Percentiles rank a stretch among this genome's conserved stretches.
Conservation (phyloP, 371 early-diverging fungal species). For the Gilbertella persicaria region DNA sequence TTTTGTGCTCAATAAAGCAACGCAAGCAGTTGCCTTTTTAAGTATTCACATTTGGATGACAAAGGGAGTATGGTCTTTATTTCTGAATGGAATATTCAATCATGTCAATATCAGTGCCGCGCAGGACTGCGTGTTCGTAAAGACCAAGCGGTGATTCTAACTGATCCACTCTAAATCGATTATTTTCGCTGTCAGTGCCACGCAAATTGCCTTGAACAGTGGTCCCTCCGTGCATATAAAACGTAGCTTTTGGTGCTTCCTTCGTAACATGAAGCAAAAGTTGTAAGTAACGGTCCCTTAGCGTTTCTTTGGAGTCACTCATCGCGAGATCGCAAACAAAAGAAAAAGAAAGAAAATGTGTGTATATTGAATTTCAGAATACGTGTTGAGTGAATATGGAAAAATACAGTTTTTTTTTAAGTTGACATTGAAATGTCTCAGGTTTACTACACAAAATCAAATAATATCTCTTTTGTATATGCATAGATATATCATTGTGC, state of each 20-base stretch:
- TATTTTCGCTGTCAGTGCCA: constrained; percentile 51
- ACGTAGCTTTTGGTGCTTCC: constrained; percentile 19
- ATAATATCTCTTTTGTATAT: too few species aligned
- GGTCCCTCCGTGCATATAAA: constrained; percentile 38
- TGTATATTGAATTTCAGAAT: too few species aligned
- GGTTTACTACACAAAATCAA: too few species aligned
- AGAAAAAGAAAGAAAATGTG: not conserved
- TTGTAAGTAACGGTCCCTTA: constrained; percentile 42
- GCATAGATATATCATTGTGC: too few species aligned
- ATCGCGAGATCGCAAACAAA: not conserved
- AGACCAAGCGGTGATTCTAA: constrained; percentile 52
- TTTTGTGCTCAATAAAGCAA: not conserved
- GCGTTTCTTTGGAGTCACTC: constrained; percentile 15
- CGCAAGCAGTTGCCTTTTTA: not conserved
- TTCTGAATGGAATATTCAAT: constrained; percentile 14
- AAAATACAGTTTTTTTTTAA: too few species aligned
- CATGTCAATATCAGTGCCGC: constrained; percentile 51
- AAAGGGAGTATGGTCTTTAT: too few species aligned
- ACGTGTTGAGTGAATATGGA: too few species aligned
- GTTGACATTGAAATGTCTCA: too few species aligned
- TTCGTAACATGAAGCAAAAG: constrained; percentile 45
- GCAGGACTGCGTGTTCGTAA: constrained; percentile 49
- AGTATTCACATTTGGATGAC: too few species aligned
- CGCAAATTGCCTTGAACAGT: constrained; percentile 39
- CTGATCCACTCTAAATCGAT: constrained; percentile 48